Evolutionary conservation across 192 early-diverging fungal genomes (phyloP), one percentile per base, ranked within the genome.

Genomic region (Backusella parvicylindrica): DNA sequence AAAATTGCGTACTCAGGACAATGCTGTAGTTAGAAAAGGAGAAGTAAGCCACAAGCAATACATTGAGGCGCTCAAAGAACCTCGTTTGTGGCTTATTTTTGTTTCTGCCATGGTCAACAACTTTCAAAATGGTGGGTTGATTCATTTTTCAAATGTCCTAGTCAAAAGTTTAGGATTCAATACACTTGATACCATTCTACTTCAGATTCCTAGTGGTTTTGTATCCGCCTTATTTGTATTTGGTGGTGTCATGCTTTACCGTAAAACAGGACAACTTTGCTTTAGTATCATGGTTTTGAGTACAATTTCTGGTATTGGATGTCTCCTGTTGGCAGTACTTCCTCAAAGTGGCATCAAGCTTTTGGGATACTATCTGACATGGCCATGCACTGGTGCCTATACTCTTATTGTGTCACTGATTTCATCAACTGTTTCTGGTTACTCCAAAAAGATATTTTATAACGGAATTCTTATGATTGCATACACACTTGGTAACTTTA

Each of bases 121-220:
- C 16, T 32, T 77, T 2, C 53, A 47, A 15, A 67, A 71, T 28
- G 56, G 70, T 47, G 75, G 56, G 3, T 40, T 77, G 21, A 40
- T 60, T 13, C 35, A 49, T 11, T 80, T 71, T 64, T 36, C 41
- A 11, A 70, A 38, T 6, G 64, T 73, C 15, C 49, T 80, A 18
- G 56, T 69, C 3, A n/a, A 49, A 60, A 60, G 64, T 6, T 26
- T 80, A 28, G 79, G 79, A 0, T 80, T 76, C 21, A 33, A 70
- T 7, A 71, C 71, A 5, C n/a, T 53, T 28, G 32, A 72, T 26
- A 37, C 53, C 0, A 63, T 72, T 5, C 2, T 72, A 6, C 53
- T 72, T 38, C 71, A 72, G 28, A 72, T 72, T 8, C 71, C 71
- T 28, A 35, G 50, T 37, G 71, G 71, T 5, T 31, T 26, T 6